These are phyloP conservation scores for Parastagonospora avenae DNA, from an alignment of 2,329 filamentous ascomycete species.

Conservation along the genomic window DNA sequence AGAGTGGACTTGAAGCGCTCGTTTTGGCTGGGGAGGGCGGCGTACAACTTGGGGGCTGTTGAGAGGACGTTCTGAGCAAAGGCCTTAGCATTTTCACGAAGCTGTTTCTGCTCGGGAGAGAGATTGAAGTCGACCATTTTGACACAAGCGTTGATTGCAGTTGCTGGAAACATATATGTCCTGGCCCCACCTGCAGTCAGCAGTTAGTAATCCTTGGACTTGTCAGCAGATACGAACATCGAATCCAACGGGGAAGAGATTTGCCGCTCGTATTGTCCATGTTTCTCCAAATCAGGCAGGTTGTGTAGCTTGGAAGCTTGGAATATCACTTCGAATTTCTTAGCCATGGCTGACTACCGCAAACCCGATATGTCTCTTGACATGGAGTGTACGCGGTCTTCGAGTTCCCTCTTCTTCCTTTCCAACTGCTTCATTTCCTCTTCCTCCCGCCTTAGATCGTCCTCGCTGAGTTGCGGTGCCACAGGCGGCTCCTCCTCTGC, in stretches of 20 bases:
- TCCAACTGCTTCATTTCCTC: slow-evolving; percentile 70
- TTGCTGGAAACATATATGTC: neutral
- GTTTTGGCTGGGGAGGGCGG: slow-evolving; percentile 23
- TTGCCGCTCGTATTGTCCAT: neutral
- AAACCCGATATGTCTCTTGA: slow-evolving; percentile 69
- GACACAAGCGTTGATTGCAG: neutral
- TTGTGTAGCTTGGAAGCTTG: neutral
- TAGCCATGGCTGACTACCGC: slow-evolving; percentile 31
- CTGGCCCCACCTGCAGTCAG: neutral
- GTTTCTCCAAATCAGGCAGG: neutral
- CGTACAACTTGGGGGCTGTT: slow-evolving; percentile 21
- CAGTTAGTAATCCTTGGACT: neutral
- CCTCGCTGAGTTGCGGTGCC: slow-evolving; percentile 63
- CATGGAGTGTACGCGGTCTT: slow-evolving; percentile 70
- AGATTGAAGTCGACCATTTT: slow-evolving; percentile 25
- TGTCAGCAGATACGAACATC: neutral
- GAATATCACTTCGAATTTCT: neutral
- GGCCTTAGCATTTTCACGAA: slow-evolving; percentile 13
- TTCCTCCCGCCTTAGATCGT: slow-evolving; percentile 71
- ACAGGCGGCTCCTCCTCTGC: slow-evolving; percentile 48
- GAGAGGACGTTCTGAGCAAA: slow-evolving; percentile 18
- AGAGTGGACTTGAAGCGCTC: slow-evolving; percentile 56
- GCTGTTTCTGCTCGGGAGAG: slow-evolving; percentile 14
- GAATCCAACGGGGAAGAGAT: too few relatives aligned
- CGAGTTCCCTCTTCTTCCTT: slow-evolving; percentile 64